These are phyloP conservation scores for Raphidocelis subcapitata DNA, from an alignment of 139 green algal species.

Conservation along the genomic window DNA sequence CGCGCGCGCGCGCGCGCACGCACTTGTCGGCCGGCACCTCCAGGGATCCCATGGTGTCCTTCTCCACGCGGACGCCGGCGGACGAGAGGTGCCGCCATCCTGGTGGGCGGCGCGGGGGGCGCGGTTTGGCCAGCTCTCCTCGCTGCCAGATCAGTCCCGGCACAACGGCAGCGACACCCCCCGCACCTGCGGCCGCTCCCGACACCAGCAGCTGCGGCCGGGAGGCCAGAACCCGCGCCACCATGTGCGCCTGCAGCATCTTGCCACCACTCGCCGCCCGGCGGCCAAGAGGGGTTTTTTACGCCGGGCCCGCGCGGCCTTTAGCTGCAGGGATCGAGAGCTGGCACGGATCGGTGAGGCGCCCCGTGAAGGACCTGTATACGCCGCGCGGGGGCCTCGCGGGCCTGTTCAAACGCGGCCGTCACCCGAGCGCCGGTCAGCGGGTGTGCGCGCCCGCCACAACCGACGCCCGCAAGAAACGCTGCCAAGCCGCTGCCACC, in stretches of 20 bases:
- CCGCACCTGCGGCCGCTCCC: background rate
- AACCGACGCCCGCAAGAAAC: too few relatives aligned
- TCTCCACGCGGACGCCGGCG: slow-evolving; percentile 47
- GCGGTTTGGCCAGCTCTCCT: background rate
- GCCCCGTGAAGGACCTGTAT: too few relatives aligned
- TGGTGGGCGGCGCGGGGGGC: slow-evolving; percentile 1
- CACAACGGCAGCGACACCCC: background rate
- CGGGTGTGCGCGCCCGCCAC: too few relatives aligned
- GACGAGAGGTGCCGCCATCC: slow-evolving; percentile 5
- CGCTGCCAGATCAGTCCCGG: too few relatives aligned
- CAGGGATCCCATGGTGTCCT: slow-evolving; percentile 86
- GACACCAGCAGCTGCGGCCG: background rate
- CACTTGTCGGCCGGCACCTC: slow-evolving; percentile 86
- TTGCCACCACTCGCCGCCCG: slow-evolving; percentile 55
- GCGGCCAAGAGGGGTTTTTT: too few relatives aligned
- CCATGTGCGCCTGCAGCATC: slow-evolving; percentile 35
- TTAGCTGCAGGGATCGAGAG: too few relatives aligned
- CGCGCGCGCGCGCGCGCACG: background rate
- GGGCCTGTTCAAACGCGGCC: too few relatives aligned
- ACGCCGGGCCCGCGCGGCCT: too few relatives aligned
- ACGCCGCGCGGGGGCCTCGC: too few relatives aligned
- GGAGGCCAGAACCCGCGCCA: background rate
- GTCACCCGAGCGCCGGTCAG: too few relatives aligned
- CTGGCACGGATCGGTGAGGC: too few relatives aligned
- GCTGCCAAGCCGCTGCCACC: too few relatives aligned